phyloP scores from a whole-genome alignment of 1,284 basidiomycete species.

The Sutorius eximius region DNA sequence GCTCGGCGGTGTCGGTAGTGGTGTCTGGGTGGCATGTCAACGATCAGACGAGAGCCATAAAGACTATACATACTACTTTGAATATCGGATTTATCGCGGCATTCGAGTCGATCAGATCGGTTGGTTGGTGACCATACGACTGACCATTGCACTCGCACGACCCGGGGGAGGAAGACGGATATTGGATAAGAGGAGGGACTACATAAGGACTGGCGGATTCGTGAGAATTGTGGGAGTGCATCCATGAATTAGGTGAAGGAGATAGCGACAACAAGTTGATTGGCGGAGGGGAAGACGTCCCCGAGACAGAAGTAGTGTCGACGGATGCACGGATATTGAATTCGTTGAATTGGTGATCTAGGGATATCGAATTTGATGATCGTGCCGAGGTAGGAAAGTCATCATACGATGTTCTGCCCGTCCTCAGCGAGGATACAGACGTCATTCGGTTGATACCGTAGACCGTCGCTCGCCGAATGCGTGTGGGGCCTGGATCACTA shows the following conservation, averaged over 20 bases:
- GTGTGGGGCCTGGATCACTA: conserved; percentile 78
- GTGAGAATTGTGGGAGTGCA: conserved; percentile 49
- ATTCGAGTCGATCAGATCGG: conserved; percentile 57
- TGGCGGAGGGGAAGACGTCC: conserved; percentile 69
- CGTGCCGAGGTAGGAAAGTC: conserved; percentile 72
- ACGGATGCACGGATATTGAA: conserved; percentile 75
- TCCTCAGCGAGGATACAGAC: conserved; percentile 72
- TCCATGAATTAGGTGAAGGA: conserved; percentile 51
- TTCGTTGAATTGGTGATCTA: conserved; percentile 77
- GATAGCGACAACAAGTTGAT: conserved; percentile 73
- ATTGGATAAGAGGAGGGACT: conserved; percentile 35
- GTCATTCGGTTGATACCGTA: conserved; percentile 72
- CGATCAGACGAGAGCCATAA: conserved; percentile 26
- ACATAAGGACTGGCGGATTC: conserved; percentile 39
- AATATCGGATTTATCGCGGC: conserved; percentile 86
- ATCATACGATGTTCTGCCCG: conserved; percentile 55
- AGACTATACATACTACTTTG: conserved; percentile 73
- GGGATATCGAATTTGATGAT: conserved; percentile 79
- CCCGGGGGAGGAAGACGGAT: conserved; percentile 40
- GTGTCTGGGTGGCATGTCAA: conserved; percentile 43
- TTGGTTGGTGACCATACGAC: conserved; percentile 45
- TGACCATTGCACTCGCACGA: conserved; percentile 42
- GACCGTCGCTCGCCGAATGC: conserved; percentile 58
- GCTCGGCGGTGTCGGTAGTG: conserved; percentile 48
- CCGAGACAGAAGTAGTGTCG: conserved; percentile 57